Base-by-base conservation (phyloP, 2,329 filamentous ascomycete species). In the Juglanconis juglandina region DNA sequence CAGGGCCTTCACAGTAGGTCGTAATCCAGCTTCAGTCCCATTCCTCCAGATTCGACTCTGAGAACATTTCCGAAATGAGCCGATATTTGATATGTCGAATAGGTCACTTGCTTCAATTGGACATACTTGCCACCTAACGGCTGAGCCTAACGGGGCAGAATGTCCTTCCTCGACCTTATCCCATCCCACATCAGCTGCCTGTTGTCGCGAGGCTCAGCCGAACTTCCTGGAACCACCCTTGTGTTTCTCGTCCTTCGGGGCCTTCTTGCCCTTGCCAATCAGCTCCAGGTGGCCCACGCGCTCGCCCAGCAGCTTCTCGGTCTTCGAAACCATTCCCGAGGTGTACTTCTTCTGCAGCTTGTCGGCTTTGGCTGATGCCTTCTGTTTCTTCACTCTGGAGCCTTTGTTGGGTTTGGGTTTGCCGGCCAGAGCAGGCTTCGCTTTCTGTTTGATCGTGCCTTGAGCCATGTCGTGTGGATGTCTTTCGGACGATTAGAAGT, bases 221-320 rank as follows among this genome's bases (percentile, higher is more conserved):
- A 83, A 85, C 74, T 82, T 83, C 71, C 78, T 78, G 14, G 77
- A 79, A 5, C 82, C 82, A 37, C 80, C 81, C 74, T 77, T 77
- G 53, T 68, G 61, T 35, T 69, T 73, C 61, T 62, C 54, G 48
- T 72, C 67, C 51, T 73, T 74, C 54, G 70, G 62, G 49, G 67
- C 70, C 71, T 80, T 84, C 71, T 83, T 81, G 9, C 80, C 79
- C 72, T 81, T 79, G 37, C 81, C 83, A 63, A 86, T 83, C 64
- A 86, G 69, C 75, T 87, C 84, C 32, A 87, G 71, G 61, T 87
- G 84, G 0, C 84, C 83, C 5, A 81, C 84, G 8, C 83, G 75
- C 75, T 86, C 81, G 62, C 83, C 83, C 46, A 87, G 76, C 68
- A 86, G 74, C 63, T 77, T 75, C 76, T 87, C 84, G 37, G 84